Percentiles rank a stretch among this genome's conserved stretches.
These are phyloP conservation scores for Pythium rishiriense DNA, from an alignment of 352 stramenopile genomes.

Conservation along the genomic window DNA sequence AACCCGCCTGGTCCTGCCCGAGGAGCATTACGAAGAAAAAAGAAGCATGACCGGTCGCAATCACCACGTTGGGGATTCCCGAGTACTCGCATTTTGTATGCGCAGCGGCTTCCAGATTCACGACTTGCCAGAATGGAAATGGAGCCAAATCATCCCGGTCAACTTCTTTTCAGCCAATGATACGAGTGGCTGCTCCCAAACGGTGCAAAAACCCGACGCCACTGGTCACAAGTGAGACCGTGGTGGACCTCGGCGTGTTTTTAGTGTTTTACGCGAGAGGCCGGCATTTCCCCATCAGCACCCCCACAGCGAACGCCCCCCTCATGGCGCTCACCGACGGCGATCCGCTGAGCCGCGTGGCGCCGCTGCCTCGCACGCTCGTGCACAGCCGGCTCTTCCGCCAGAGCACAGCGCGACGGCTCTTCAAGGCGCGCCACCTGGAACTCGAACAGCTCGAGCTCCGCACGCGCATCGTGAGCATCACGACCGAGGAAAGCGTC, in stretches of 20 bases:
- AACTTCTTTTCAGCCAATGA: neutral
- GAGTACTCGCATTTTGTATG: too few species aligned
- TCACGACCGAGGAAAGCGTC: slow-evolving; percentile 7
- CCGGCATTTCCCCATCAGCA: neutral
- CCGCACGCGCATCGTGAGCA: slow-evolving; percentile 27
- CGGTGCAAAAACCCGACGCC: neutral
- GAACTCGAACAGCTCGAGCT: slow-evolving; percentile 54
- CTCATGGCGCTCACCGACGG: neutral
- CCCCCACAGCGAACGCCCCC: neutral
- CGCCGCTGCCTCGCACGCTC: slow-evolving; percentile 18
- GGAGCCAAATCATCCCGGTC: neutral
- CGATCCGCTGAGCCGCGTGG: slow-evolving; percentile 3
- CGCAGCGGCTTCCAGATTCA: slow-evolving; percentile 12
- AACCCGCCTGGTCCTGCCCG: too few species aligned
- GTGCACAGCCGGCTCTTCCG: slow-evolving; percentile 36
- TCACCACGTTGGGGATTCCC: too few species aligned
- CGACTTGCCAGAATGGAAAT: neutral
- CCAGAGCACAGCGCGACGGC: slow-evolving; percentile 42
- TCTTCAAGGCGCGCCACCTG: slow-evolving; percentile 60
- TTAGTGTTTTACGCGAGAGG: neutral
- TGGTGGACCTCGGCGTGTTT: neutral
- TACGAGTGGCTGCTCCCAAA: too few species aligned
- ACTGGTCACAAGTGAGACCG: neutral
- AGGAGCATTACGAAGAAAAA: too few species aligned
- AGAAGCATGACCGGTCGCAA: too few species aligned